A percentile compares a stretch with the other conserved stretches of the same genome.
Evolutionary conservation across 441 rosid species (phyloP).

Genomic region (Lepidium campestre): DNA sequence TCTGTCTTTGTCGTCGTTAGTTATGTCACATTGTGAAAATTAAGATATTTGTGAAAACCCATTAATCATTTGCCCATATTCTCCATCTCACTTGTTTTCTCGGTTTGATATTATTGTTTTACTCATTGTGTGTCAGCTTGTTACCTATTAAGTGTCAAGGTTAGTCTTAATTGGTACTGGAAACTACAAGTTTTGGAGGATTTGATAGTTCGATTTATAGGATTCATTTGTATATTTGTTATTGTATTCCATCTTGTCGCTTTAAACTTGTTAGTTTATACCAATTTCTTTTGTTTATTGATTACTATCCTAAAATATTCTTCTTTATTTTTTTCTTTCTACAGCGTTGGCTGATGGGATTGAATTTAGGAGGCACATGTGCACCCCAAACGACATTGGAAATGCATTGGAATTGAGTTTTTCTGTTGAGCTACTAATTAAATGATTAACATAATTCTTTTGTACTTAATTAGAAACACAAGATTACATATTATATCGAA

Average conservation of each 20-base stretch:
- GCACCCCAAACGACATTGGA: not conserved
- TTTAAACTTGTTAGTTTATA: not conserved
- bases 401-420: not conserved
- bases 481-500: not conserved
- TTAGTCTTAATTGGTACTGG: not conserved
- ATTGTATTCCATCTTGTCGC: not conserved
- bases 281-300: not conserved
- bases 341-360: not conserved
- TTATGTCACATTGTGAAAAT: not conserved
- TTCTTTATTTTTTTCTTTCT: not conserved
- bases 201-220: not conserved
- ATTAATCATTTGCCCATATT: not conserved
- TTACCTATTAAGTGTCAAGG: not conserved
- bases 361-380: not conserved
- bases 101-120: not conserved
- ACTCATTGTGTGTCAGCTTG: not conserved
- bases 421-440: not conserved
- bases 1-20: not conserved
- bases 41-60: not conserved
- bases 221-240: not conserved
- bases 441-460: not conserved
- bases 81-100: not conserved
- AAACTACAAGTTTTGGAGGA: not conserved
- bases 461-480: not conserved
- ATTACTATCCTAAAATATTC: not conserved